Evolutionary conservation across 495 filamentous ascomycete genomes (phyloP), one percentile per base, ranked within the genome.

Genomic region (Pseudotulostoma volvatum): DNA sequence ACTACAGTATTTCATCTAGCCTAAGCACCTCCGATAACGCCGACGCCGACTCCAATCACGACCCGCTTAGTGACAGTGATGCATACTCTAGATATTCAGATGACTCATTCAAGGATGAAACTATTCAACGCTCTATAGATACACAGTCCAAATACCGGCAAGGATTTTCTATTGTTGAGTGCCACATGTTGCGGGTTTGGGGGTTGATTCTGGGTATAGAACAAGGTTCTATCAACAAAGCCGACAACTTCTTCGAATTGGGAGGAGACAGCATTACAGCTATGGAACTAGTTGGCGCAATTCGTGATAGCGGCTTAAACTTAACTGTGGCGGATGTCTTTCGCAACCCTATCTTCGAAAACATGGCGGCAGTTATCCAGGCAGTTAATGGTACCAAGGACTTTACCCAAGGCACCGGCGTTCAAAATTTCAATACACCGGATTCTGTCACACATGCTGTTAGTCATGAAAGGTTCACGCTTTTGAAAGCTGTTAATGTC

Each of bases 241-340:
- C 62, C 23, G 60, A 59, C 36, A 66, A 60, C 37, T 70, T 70
- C 53, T 68, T 70, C 44, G 61, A 60, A 17, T 39, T 67, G 9
- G 66, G 66, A 17, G 66, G 66, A 31, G 66, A 70, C 36, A 68
- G 76, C 37, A 77, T 82, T 40, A 64, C 67, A 4, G 75, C 77
- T 8, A 82, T 82, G 73, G 76, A 72, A 52, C 59, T 81, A 33
- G 76, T 76, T 7, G 69, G 73, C 8, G 67, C 68, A 43, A 67
- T 68, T 20, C 57, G 67, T 7, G 63, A 70, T 31, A 61, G 70
- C 18, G 68, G 70, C 3, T 37, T 77, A 28, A 53, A 63, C 18
- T 47, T 79, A 32, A 74, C 67, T 3, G 74, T 79, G 9, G 65
- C 68, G 0, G 66, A 68, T 49, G 57, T 70, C 30, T 67, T 70